These are phyloP conservation scores for Trichomonascaceae sp. DNA, from an alignment of 1,139 yeast species.

Conservation along the genomic window DNA sequence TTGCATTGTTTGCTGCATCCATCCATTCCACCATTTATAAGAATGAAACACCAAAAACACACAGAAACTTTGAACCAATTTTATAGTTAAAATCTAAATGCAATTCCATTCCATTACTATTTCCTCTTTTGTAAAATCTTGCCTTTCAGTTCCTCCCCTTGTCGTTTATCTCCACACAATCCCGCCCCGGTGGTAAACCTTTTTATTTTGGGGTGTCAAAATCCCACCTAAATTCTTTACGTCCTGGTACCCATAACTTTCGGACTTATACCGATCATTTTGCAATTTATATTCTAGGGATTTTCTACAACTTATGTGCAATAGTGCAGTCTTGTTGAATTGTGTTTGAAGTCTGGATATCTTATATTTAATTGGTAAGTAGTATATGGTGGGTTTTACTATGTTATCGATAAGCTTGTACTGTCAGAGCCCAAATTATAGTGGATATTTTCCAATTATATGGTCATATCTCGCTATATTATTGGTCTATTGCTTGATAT, in stretches of 20 bases:
- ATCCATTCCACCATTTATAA: too few species aligned
- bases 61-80: too few species aligned
- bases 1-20: neutral
- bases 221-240: neutral
- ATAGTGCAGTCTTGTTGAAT: neutral
- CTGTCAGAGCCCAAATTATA: too few species aligned
- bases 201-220: neutral
- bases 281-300: neutral
- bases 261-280: neutral
- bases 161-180: neutral
- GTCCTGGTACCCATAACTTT: neutral
- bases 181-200: too few species aligned
- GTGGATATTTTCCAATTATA: neutral
- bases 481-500: neutral
- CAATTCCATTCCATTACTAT: neutral
- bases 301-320: neutral
- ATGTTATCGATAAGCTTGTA: neutral
- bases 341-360: neutral
- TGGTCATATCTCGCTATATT: neutral
- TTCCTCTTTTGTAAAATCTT: neutral
- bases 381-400: too few species aligned
- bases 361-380: conserved; percentile 1
- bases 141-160: neutral
- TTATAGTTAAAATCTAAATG: neutral
- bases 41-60: too few species aligned